A percentile compares a stretch with the other conserved stretches of the same genome.
Evolutionary conservation across 768 basidiomycete species (phyloP).

Genomic region (Xanthoconium stramineum): DNA sequence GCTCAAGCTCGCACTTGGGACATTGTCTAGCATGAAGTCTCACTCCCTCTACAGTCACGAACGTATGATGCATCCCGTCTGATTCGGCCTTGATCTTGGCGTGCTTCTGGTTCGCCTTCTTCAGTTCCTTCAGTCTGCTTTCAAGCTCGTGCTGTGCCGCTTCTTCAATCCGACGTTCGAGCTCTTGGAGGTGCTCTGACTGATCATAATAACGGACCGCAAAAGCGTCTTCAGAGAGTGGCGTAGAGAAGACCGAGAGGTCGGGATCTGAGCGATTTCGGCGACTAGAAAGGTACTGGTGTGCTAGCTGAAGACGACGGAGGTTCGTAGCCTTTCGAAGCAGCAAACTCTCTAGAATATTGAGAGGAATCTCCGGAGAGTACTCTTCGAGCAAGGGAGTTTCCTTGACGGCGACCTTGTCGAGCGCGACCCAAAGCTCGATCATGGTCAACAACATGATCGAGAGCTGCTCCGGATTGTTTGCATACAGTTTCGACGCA

Average conservation of each 20-base stretch:
- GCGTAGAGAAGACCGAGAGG: slow-evolving; percentile 26
- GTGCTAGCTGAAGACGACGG: slow-evolving; percentile 26
- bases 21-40: neutral
- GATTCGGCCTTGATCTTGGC: neutral
- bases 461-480: slow-evolving; percentile 35
- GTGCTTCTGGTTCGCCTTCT: slow-evolving; percentile 8
- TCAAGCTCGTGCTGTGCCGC: slow-evolving; percentile 19
- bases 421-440: slow-evolving; percentile 48
- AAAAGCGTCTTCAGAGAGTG: slow-evolving; percentile 24
- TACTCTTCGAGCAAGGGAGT: slow-evolving; percentile 41
- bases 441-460: slow-evolving; percentile 44
- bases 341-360: slow-evolving; percentile 40
- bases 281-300: slow-evolving; percentile 27
- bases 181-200: slow-evolving; percentile 21
- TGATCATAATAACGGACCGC: slow-evolving; percentile 33
- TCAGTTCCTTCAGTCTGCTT: slow-evolving; percentile 28
- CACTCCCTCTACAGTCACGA: too few species aligned
- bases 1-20: slow-evolving; percentile 25
- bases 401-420: slow-evolving; percentile 32
- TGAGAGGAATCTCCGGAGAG: slow-evolving; percentile 41
- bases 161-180: slow-evolving; percentile 29
- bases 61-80: neutral
- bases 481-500: slow-evolving; percentile 27
- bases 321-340: slow-evolving; percentile 32
- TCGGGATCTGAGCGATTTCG: neutral